Conservation (phyloP, 306 rosid genomes). For the Rosa multiflora region DNA sequence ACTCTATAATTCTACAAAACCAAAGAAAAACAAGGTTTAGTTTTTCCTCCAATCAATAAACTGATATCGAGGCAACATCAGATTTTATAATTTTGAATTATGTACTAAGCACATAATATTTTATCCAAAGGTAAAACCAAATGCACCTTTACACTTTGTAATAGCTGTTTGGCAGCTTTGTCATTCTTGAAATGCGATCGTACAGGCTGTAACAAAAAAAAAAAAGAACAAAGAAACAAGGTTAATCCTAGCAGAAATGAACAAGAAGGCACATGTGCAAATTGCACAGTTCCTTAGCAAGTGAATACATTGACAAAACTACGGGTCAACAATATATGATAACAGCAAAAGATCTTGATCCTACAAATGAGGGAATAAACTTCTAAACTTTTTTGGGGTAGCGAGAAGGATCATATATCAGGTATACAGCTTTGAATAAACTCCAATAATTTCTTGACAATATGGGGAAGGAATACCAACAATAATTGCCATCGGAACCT, state of each 20-base stretch:
- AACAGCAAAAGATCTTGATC: not conserved
- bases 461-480: not conserved
- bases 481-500: not conserved
- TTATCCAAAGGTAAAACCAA: not conserved
- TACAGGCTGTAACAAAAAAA: conserved; percentile 53
- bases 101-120: not conserved
- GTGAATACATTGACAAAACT: not conserved
- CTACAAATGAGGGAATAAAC: not conserved
- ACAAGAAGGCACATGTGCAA: not conserved
- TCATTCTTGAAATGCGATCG: conserved; percentile 70
- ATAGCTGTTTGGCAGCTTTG: conserved; percentile 61
- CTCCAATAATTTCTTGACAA: not conserved
- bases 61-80: not conserved
- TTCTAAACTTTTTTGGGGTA: not conserved
- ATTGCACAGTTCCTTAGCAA: not conserved
- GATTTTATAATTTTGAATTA: not conserved
- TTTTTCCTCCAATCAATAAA: not conserved
- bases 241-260: not conserved
- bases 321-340: not conserved
- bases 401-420: not conserved
- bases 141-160: conserved; percentile 70
- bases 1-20: conserved; percentile 1
- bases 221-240: conserved; percentile 18
- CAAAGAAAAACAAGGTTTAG: conserved; percentile 2
- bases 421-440: no score